Conservation (phyloP, 305 asterid species). For the Salvia sclarea region DNA sequence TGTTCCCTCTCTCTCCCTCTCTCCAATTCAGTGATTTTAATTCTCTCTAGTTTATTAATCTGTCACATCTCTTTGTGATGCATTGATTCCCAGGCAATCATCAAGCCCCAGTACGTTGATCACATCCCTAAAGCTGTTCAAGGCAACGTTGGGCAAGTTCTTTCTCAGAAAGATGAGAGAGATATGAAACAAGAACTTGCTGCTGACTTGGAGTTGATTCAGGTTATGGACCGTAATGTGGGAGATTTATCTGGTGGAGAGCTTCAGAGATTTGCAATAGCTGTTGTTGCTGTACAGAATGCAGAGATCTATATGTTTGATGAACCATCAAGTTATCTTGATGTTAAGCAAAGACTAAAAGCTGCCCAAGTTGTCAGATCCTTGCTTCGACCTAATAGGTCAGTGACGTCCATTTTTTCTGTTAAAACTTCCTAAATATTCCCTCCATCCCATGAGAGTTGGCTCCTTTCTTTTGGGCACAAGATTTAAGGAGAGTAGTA, state of each 20-base stretch:
- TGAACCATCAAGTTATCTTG: conserved; percentile 98
- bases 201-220: conserved; percentile 82
- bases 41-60: conserved; percentile 14
- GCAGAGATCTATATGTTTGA: conserved; percentile 99
- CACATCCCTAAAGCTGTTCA: conserved; percentile 96
- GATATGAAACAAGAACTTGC: conserved; percentile 66
- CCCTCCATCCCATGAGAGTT: no score
- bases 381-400: conserved; percentile 90
- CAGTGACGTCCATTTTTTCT: conserved; percentile 7
- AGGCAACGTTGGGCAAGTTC: conserved; percentile 97
- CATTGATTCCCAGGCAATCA: conserved; percentile 63
- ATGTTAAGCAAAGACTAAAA: conserved; percentile 95
- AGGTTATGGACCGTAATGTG: conserved; percentile 92
- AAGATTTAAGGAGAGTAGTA: no score
- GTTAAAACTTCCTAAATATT: conserved; percentile 1
- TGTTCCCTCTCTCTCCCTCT: conserved; percentile 1
- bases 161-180: conserved; percentile 90
- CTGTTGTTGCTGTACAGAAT: conserved; percentile 84
- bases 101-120: conserved; percentile 96
- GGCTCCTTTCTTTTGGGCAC: no score
- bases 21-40: no score
- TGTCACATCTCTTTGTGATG: conserved; percentile 13
- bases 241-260: conserved; percentile 99
- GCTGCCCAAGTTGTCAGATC: conserved; percentile 96
- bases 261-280: conserved; percentile 98